Conservation (phyloP, 2,329 filamentous ascomycete species). For the Teratosphaeria viscida region DNA sequence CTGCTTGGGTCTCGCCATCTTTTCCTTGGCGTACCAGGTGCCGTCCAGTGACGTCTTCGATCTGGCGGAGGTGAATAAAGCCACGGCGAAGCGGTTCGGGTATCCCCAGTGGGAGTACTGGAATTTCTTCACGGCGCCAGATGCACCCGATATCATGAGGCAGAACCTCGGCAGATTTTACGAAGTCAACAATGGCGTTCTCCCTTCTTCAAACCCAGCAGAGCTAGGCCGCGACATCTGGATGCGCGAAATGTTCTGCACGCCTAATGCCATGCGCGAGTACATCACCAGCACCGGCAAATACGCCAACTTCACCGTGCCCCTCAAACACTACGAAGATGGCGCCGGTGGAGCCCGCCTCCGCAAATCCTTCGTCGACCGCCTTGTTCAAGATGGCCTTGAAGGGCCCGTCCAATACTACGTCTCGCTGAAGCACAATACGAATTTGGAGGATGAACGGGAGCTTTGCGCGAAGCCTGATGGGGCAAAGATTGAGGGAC, state of each 20-base stretch:
- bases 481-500: constrained; percentile 26
- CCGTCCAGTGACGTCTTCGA: constrained; percentile 28
- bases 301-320: constrained; percentile 13
- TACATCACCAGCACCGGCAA: constrained; percentile 12
- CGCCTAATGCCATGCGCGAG: constrained; percentile 25
- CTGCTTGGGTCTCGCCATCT: constrained; percentile 32
- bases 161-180: constrained; percentile 1
- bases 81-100: constrained; percentile 27
- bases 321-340: constrained; percentile 22
- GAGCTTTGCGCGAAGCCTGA: constrained; percentile 11
- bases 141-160: constrained; percentile 30
- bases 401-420: constrained; percentile 31
- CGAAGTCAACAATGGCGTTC: constrained; percentile 11
- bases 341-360: constrained; percentile 19
- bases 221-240: constrained; percentile 20
- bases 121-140: constrained; percentile 33
- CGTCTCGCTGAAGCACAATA: constrained; percentile 19
- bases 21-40: constrained; percentile 34
- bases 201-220: constrained; percentile 7
- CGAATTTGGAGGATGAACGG: constrained; percentile 19
- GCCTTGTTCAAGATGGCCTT: constrained; percentile 26
- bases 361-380: constrained; percentile 25
- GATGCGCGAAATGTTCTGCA: constrained; percentile 30
- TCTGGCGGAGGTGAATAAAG: constrained; percentile 26
- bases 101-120: constrained; percentile 34